Evolutionary conservation across 1,284 basidiomycete species (phyloP).

Genomic region (Naganishia liquefaciens): DNA sequence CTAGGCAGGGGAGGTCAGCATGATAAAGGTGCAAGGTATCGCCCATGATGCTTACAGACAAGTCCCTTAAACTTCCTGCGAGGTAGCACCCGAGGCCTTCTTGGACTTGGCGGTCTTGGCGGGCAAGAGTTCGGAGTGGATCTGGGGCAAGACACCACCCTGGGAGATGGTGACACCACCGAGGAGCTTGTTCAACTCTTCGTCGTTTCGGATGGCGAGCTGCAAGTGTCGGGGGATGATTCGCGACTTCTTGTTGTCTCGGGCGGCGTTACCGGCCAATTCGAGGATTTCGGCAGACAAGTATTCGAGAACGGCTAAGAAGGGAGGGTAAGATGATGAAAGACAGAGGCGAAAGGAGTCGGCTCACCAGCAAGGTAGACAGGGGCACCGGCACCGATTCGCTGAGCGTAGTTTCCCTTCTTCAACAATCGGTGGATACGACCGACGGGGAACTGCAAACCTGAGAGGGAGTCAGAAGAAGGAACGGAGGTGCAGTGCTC

Average conservation of each 20-base stretch:
- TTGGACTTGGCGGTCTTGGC: constrained; percentile 63
- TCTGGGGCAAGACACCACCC: constrained; percentile 82
- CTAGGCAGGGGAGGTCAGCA: not conserved
- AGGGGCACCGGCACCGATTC: constrained; percentile 57
- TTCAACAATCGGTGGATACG: constrained; percentile 84
- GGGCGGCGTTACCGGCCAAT: constrained; percentile 75
- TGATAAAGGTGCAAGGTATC: not conserved
- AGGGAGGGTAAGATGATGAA: not conserved
- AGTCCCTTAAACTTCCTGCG: constrained; percentile 23
- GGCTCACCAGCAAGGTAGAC: constrained; percentile 73
- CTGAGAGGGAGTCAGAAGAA: constrained; percentile 34
- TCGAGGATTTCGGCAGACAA: constrained; percentile 85
- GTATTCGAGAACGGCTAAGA: constrained; percentile 69
- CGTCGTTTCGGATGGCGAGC: constrained; percentile 84
- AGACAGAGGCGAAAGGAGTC: not conserved
- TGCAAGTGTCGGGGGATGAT: constrained; percentile 87
- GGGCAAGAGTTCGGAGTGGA: constrained; percentile 67
- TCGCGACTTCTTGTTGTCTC: constrained; percentile 69
- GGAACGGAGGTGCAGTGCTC: constrained; percentile 48
- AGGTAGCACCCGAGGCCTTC: constrained; percentile 37
- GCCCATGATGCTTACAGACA: not conserved
- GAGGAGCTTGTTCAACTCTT: constrained; percentile 63
- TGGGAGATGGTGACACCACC: constrained; percentile 85
- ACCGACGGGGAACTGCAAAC: constrained; percentile 70
- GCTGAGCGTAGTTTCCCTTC: constrained; percentile 81